A percentile compares a stretch with the other conserved stretches of the same genome.
Conservation (phyloP, 1,284 basidiomycete genomes). For the Malassezia sympodialis region DNA sequence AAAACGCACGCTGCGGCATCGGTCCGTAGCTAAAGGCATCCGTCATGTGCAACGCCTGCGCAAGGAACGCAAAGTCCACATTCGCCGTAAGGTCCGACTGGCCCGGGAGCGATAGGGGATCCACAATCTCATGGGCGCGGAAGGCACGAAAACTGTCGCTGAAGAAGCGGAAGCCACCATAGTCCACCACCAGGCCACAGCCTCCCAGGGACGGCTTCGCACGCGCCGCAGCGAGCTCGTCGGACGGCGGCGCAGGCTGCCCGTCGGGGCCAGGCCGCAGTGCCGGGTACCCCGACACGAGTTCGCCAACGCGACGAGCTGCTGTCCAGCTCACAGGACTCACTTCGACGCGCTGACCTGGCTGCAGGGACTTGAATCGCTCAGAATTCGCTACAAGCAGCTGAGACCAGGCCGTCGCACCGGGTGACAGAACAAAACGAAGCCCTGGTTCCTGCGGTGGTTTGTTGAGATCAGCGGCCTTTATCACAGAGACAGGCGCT, state of each 20-base stretch:
- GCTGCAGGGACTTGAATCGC: constrained; percentile 27
- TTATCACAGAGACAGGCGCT: constrained; percentile 22
- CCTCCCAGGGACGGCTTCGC: constrained; percentile 53
- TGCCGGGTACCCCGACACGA: constrained; percentile 29
- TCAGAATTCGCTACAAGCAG: constrained; percentile 49
- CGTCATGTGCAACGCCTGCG: constrained; percentile 58
- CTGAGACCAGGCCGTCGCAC: constrained; percentile 59
- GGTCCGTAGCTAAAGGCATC: constrained; percentile 55
- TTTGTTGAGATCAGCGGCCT: constrained; percentile 21
- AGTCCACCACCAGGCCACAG: constrained; percentile 77
- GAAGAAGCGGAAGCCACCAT: constrained; percentile 66
- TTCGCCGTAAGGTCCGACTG: constrained; percentile 85
- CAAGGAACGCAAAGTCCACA: constrained; percentile 83
- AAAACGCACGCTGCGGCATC: constrained; percentile 61
- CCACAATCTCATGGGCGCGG: constrained; percentile 72
- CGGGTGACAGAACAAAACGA: constrained; percentile 60
- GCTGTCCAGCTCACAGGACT: constrained; percentile 39
- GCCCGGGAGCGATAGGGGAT: constrained; percentile 75
- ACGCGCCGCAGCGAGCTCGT: constrained; percentile 13
- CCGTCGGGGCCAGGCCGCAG: constrained; percentile 11
- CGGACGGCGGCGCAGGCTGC: neutral
- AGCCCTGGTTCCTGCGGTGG: constrained; percentile 48
- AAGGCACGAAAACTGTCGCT: constrained; percentile 81
- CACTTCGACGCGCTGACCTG: constrained; percentile 42
- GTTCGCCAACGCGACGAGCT: constrained; percentile 34